A percentile compares a stretch with the other conserved stretches of the same genome.
These are phyloP conservation scores for Tuber melanosporum DNA, from an alignment of 495 filamentous ascomycete genomes.

Conservation along the genomic window DNA sequence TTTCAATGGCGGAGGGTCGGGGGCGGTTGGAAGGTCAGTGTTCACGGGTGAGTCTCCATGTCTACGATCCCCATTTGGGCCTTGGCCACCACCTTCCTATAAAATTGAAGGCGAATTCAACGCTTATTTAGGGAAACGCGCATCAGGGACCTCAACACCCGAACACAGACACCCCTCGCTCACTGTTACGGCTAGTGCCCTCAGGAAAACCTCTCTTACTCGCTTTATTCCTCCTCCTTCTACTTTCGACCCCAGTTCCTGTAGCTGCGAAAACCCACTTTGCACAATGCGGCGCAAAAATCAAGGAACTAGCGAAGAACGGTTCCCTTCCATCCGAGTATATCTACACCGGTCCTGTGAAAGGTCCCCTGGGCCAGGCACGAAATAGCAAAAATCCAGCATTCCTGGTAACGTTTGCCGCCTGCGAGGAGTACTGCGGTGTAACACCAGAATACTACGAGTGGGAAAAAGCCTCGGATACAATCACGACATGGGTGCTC, in stretches of 20 bases:
- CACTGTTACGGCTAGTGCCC: not conserved
- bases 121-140: not conserved
- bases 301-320: not conserved
- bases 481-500: constrained; percentile 49
- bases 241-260: not conserved
- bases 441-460: constrained; percentile 21
- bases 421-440: not conserved
- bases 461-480: constrained; percentile 42
- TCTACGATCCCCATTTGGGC: not conserved
- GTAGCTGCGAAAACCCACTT: not conserved
- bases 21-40: not conserved
- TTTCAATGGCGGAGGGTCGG: not conserved
- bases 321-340: not conserved
- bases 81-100: not conserved
- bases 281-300: not conserved
- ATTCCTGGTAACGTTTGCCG: not conserved
- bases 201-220: not conserved
- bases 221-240: not conserved
- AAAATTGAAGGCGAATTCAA: not conserved
- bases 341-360: not conserved
- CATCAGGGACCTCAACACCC: not conserved
- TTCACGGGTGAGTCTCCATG: not conserved
- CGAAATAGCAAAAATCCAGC: not conserved
- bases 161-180: not conserved
- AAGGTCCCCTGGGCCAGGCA: not conserved